Percentiles rank a stretch among this genome's conserved stretches.
Conservation (phyloP, 1,139 yeast species). For the Blastobotrys capitulatus region DNA sequence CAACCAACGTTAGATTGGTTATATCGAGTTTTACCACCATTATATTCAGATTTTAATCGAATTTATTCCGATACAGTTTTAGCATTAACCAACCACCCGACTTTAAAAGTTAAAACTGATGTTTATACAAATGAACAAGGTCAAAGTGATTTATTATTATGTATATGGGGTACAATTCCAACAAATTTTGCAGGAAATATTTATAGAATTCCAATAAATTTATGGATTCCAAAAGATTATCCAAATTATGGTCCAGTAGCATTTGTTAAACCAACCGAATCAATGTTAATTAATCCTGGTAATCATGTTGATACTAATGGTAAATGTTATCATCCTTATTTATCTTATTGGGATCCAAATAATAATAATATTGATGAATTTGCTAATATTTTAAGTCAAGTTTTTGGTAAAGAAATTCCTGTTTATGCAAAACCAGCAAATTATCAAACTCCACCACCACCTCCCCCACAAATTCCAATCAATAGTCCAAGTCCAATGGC, state of each 20-base stretch:
- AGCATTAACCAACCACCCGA: slow-evolving; percentile 45
- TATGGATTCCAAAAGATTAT: slow-evolving; percentile 74
- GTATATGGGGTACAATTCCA: slow-evolving; percentile 55
- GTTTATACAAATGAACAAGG: slow-evolving; percentile 63
- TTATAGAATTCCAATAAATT: slow-evolving; percentile 52
- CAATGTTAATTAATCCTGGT: slow-evolving; percentile 50
- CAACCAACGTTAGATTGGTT: slow-evolving; percentile 55
- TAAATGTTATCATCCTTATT: slow-evolving; percentile 60
- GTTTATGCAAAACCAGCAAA: slow-evolving; percentile 41
- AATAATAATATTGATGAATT: slow-evolving; percentile 37
- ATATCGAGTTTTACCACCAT: slow-evolving; percentile 47
- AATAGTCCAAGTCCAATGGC: slow-evolving; percentile 4
- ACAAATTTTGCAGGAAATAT: slow-evolving; percentile 30
- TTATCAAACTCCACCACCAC: slow-evolving; percentile 8
- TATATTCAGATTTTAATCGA: slow-evolving; percentile 45
- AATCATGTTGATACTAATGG: slow-evolving; percentile 74
- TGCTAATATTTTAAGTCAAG: slow-evolving; percentile 36
- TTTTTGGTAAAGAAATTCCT: slow-evolving; percentile 46
- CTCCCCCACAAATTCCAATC: slow-evolving; percentile 5
- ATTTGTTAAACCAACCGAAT: slow-evolving; percentile 50
- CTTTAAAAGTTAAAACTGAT: slow-evolving; percentile 63
- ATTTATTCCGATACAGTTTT: slow-evolving; percentile 59
- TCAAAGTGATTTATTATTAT: slow-evolving; percentile 51
- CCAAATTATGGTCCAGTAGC: slow-evolving; percentile 61
- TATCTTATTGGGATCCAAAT: slow-evolving; percentile 49